Evolutionary conservation across 1,284 basidiomycete species (phyloP), one percentile per base, ranked within the genome.

Genomic region (Trichosporon coremiiforme): DNA sequence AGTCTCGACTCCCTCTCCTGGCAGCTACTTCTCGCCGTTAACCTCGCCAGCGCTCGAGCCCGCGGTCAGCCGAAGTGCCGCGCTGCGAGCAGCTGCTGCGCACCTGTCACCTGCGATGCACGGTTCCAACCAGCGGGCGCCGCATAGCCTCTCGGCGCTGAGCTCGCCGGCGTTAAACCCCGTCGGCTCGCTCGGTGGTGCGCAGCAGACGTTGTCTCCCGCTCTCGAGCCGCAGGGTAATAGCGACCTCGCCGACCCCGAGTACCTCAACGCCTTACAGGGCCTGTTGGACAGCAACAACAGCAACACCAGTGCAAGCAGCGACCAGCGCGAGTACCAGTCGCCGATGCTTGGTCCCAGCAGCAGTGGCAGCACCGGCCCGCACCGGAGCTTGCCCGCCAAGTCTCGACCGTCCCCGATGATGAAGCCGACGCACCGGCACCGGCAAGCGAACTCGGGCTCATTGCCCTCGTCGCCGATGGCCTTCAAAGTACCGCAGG

Each of bases 41-140:
- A 87, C 87, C 1, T 88, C 87, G 6, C 88, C 88, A 0, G 88
- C 87, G 0, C 81, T 89, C 5, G 84, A 85, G 50, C 86, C 87
- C 0, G 71, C 73, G 17, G 74, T 73, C 31, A 70, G 70, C 65
- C 67, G 71, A 8, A 69, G 66, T 13, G 68, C 69, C 2, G 76
- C 80, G 13, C 70, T 75, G 33, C 75, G 75, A 20, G 76, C 76
- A n/a, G 70, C 74, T 8, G 72, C 72, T 0, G 64, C 60, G 67
- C 78, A 64, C 69, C 75, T 60, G 69, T 73, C 63, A 66, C 75
- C 73, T 35, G 72, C 45, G 29, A 66, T 66, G 13, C 71, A 71
- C 36, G 57, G 64, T 33, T 74, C 76, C 38, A 66, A 73, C 22
- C 68, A 71, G 25, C 64, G 64, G 20, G 68, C 74, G 13, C 78